Evolutionary conservation across 2,329 filamentous ascomycete species (phyloP).

Genomic region (Sclerotinia spermophila): DNA sequence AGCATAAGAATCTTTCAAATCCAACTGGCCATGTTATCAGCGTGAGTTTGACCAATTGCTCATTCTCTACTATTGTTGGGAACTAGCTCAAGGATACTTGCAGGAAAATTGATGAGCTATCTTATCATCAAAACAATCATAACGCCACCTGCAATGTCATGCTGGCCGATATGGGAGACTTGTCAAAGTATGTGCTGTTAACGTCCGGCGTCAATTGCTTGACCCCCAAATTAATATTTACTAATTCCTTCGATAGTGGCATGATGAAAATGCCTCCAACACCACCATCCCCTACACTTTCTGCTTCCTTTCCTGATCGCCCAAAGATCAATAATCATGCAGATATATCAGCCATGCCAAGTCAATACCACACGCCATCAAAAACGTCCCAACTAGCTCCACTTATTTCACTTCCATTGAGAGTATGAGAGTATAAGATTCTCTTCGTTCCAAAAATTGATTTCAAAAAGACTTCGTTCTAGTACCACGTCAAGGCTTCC

Average conservation of each 20-base stretch:
- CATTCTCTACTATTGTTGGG: neutral
- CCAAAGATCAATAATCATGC: slow-evolving; percentile 10
- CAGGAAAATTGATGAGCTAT: slow-evolving; percentile 29
- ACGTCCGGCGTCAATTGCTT: neutral
- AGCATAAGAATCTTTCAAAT: slow-evolving; percentile 28
- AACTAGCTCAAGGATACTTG: slow-evolving; percentile 12
- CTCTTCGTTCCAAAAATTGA: neutral
- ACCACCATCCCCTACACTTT: slow-evolving; percentile 16
- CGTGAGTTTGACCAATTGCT: slow-evolving; percentile 21
- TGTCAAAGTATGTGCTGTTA: slow-evolving; percentile 16
- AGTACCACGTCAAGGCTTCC: neutral
- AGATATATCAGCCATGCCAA: slow-evolving; percentile 11
- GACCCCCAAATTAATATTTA: slow-evolving; percentile 1
- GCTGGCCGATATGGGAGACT: slow-evolving; percentile 15
- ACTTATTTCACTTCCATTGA: slow-evolving; percentile 15
- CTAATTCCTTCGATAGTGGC: slow-evolving; percentile 17
- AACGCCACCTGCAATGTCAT: slow-evolving; percentile 23
- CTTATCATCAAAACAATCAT: slow-evolving; percentile 28
- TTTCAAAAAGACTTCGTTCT: neutral
- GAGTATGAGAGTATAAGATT: slow-evolving; percentile 16
- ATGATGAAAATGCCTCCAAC: slow-evolving; percentile 6
- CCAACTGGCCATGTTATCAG: slow-evolving; percentile 27
- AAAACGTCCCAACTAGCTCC: neutral
- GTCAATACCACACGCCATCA: slow-evolving; percentile 3
- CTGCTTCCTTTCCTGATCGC: neutral